Conservation (phyloP, 805 yeast genomes). For the Yamadazyma nakazawae region DNA sequence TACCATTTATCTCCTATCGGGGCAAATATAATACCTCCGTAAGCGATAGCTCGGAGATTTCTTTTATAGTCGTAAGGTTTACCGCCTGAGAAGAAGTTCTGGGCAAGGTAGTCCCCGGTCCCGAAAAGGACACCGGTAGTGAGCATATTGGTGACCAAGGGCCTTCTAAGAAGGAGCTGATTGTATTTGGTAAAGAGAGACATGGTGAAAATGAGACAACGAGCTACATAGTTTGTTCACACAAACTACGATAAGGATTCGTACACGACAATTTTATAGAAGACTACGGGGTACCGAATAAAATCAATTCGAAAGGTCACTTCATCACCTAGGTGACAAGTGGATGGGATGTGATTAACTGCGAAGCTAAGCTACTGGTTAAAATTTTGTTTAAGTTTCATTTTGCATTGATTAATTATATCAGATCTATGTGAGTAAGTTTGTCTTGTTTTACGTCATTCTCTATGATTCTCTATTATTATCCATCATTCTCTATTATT, state of each 20-base stretch:
- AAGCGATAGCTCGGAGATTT: conserved; percentile 60
- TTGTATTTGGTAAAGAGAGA: conserved; percentile 15
- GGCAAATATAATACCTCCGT: conserved; percentile 73
- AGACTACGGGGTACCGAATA: too few species aligned
- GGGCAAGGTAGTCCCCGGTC: conserved; percentile 74
- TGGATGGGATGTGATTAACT: too few species aligned
- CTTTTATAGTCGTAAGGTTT: conserved; percentile 48
- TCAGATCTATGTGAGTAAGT: not conserved
- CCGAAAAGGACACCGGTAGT: conserved; percentile 63
- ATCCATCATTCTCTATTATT: not conserved
- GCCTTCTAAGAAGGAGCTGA: conserved; percentile 28
- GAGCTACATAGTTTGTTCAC: not conserved
- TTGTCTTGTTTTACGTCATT: not conserved
- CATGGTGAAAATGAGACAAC: not conserved
- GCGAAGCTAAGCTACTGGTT: too few species aligned
- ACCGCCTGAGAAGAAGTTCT: conserved; percentile 37
- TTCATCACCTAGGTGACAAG: too few species aligned
- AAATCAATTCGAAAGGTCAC: too few species aligned
- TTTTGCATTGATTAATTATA: not conserved
- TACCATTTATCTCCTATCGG: conserved; percentile 77
- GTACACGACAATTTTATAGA: not conserved
- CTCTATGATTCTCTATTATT: not conserved
- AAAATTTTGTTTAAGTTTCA: too few species aligned
- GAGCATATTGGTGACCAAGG: conserved; percentile 44
- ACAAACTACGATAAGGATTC: not conserved